Evolutionary conservation across 345 rosid genomes (phyloP), one percentile per base, ranked within the genome.

Genomic region (Citrus hindsii): DNA sequence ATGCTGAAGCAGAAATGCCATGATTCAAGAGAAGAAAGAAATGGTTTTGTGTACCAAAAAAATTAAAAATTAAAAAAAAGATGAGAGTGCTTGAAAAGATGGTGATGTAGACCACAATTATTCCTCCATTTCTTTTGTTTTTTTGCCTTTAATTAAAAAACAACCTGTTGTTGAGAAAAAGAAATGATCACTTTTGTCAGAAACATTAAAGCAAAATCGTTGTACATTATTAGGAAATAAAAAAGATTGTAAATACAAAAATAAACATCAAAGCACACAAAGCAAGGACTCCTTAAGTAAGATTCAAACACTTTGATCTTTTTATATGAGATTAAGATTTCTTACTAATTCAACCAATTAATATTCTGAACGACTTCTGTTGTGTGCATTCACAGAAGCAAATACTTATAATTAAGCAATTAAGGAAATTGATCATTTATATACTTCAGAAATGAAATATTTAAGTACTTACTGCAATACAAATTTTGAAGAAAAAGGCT

Each of bases 21-120:
- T 89, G 87, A 87, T 89, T 85, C 77, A 76, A 67, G 80, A 78
- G 83, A 77, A 72, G 87, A 84, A 84, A 84, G 83, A 75, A 66
- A 60, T 27, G 59, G 70, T 40, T 46, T 37, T 59, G 77, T 68
- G 71, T 19, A 9, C 53, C 14, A 4, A 14, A 9, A n/a, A 35
- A 8, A 35, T 32, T 32, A 32, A 32, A 32, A 32, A 32, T 32
- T 4, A 66, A 21, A 51, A 30, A 73, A 72, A 77, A 42, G 48
- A 74, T 64, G 68, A 63, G 24, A 73, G 77, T 76, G 76, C 79
- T 67, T 51, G 53, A 25, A 32, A n/a, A 24, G 62, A 40, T 40
- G 60, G 37, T 72, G 85, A 74, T 79, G 77, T 79, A 84, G 85
- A 79, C 87, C 84, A 80, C 82, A 75, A 78, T 81, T 82, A 80